A percentile compares a stretch with the other conserved stretches of the same genome.
Conservation (phyloP, 495 filamentous ascomycete genomes). For the Pyrenopolyporus hunteri region DNA sequence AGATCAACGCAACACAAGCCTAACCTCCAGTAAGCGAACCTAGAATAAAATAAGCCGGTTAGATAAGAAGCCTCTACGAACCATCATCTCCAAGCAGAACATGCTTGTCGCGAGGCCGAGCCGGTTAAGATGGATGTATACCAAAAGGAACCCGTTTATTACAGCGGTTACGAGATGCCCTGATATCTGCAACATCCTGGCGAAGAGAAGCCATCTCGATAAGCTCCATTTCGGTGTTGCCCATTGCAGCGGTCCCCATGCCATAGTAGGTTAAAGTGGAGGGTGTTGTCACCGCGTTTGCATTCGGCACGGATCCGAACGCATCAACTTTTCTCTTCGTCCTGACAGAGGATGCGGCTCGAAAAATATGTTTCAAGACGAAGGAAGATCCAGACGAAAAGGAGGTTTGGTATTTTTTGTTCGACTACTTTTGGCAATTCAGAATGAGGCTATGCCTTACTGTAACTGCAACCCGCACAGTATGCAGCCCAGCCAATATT, state of each 20-base stretch:
- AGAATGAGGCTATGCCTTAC: constrained; percentile 31
- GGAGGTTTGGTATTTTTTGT: constrained; percentile 9
- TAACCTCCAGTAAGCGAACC: constrained; percentile 25
- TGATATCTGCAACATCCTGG: constrained; percentile 42
- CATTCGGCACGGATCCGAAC: constrained; percentile 18
- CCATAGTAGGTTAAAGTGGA: constrained; percentile 35
- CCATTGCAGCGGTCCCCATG: constrained; percentile 32
- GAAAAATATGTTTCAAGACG: constrained; percentile 27
- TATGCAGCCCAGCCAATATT: constrained; percentile 35
- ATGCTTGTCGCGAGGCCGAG: constrained; percentile 40
- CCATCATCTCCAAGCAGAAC: constrained; percentile 46
- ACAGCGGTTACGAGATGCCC: constrained; percentile 36
- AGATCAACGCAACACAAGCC: constrained; percentile 44
- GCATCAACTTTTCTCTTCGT: constrained; percentile 1
- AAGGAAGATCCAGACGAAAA: constrained; percentile 1
- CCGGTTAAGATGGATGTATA: constrained; percentile 35
- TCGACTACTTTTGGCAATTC: constrained; percentile 15
- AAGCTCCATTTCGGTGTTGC: constrained; percentile 27
- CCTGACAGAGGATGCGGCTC: constrained; percentile 6
- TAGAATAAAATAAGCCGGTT: not conserved
- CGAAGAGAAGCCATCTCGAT: constrained; percentile 44
- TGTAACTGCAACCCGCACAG: constrained; percentile 25
- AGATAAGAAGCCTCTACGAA: constrained; percentile 29
- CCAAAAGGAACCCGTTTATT: constrained; percentile 49
- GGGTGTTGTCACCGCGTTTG: constrained; percentile 4